These are phyloP conservation scores for Mycena indigotica DNA, from an alignment of 768 basidiomycete genomes.

Conservation along the genomic window DNA sequence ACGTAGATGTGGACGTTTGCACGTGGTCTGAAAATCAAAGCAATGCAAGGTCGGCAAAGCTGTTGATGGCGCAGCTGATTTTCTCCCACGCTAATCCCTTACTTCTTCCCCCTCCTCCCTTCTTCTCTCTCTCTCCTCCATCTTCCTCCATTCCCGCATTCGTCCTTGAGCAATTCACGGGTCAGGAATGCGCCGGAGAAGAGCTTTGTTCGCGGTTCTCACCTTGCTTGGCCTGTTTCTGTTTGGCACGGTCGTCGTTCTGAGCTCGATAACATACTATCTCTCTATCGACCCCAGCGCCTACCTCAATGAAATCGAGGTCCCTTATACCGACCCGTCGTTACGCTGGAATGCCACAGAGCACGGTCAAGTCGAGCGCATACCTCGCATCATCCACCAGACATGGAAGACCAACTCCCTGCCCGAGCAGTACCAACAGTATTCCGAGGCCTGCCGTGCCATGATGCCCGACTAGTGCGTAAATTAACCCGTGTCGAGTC, in stretches of 20 bases:
- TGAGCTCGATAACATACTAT: conserved; percentile 89
- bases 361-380: conserved; percentile 65
- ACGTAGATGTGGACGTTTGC: no score
- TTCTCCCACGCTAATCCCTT: background rate
- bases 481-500: conserved; percentile 16
- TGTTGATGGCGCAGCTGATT: no score
- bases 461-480: conserved; percentile 97
- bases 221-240: conserved; percentile 59
- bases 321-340: conserved; percentile 56
- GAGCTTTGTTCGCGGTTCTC: conserved; percentile 17
- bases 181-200: conserved; percentile 15
- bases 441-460: conserved; percentile 83
- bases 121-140: no score
- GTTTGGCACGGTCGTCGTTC: conserved; percentile 85
- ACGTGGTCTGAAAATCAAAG: no score
- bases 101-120: background rate
- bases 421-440: conserved; percentile 75
- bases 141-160: no score
- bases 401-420: conserved; percentile 95
- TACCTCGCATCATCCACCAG: conserved; percentile 95
- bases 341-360: conserved; percentile 67
- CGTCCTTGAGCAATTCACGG: no score
- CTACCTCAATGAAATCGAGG: conserved; percentile 78
- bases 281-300: conserved; percentile 78
- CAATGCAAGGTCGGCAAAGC: no score